Conservation (phyloP, 345 rosid genomes). For the Ceriops tagal region DNA sequence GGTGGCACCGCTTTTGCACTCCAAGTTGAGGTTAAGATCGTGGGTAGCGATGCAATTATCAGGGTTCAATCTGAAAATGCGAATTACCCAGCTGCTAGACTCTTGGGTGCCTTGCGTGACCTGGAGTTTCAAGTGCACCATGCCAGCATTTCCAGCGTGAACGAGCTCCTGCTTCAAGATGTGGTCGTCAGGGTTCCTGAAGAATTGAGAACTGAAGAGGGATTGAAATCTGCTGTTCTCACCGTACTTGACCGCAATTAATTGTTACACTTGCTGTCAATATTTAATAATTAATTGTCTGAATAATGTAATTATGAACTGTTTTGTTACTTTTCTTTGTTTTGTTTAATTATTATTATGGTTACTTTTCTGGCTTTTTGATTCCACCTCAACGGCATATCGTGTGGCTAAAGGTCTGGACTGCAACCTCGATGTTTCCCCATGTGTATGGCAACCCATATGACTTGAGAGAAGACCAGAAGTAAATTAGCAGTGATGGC, state of each 20-base stretch:
- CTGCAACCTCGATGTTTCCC: slow-evolving; percentile 10
- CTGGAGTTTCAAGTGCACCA: slow-evolving; percentile 60
- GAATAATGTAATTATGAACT: background rate
- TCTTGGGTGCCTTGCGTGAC: slow-evolving; percentile 56
- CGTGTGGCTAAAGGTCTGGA: background rate
- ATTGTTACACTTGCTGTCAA: too few relatives aligned
- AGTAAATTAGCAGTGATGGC: background rate
- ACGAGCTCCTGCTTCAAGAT: slow-evolving; percentile 66
- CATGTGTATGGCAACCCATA: background rate
- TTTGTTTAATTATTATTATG: too few relatives aligned
- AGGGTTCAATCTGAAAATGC: slow-evolving; percentile 56
- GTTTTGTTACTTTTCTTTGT: background rate
- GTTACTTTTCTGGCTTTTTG: background rate
- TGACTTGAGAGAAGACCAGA: background rate
- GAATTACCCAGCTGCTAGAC: slow-evolving; percentile 47
- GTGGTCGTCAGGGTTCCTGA: slow-evolving; percentile 53
- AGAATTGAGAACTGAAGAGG: slow-evolving; percentile 35
- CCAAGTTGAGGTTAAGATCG: slow-evolving; percentile 49
- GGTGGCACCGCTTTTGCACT: background rate
- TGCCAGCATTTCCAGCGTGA: slow-evolving; percentile 53
- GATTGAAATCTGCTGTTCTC: slow-evolving; percentile 42
- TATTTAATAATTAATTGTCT: background rate
- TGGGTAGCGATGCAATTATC: slow-evolving; percentile 58
- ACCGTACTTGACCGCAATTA: slow-evolving; percentile 29
- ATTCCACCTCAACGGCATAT: background rate